These are phyloP conservation scores for Pseudonectria foliicola DNA, from an alignment of 2,329 filamentous ascomycete genomes.

Conservation along the genomic window DNA sequence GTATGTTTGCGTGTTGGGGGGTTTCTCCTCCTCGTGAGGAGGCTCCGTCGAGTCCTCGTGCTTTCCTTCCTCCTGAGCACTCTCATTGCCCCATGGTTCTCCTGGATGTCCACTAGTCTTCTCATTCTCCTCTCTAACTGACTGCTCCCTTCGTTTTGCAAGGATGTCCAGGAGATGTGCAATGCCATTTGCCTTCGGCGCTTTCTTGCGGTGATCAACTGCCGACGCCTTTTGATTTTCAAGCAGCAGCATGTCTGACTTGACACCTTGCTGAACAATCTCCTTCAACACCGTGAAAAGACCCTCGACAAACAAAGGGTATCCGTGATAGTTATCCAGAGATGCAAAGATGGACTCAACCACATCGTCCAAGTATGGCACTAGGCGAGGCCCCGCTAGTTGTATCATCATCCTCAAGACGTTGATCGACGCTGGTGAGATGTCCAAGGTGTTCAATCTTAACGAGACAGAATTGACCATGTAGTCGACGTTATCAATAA, in stretches of 20 bases:
- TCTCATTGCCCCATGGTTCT: conserved; percentile 31
- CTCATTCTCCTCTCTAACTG: conserved; percentile 28
- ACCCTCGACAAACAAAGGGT: conserved; percentile 75
- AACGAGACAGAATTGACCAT: conserved; percentile 89
- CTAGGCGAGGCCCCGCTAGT: conserved; percentile 70
- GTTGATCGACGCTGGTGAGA: conserved; percentile 83
- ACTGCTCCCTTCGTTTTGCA: conserved; percentile 41
- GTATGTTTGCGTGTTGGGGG: conserved; percentile 71
- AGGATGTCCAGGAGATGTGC: conserved; percentile 49
- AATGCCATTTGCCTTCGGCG: conserved; percentile 28
- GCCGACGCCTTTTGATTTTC: conserved; percentile 30
- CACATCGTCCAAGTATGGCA: conserved; percentile 88
- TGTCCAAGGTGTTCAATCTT: conserved; percentile 83
- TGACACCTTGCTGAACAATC: conserved; percentile 75
- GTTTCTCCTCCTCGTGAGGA: conserved; percentile 39
- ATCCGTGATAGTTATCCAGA: conserved; percentile 92
- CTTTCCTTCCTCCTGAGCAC: conserved; percentile 26
- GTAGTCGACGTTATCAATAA: conserved; percentile 91
- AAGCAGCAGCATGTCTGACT: conserved; percentile 43
- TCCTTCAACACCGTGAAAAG: conserved; percentile 78
- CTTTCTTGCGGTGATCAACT: conserved; percentile 37
- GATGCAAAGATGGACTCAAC: conserved; percentile 87
- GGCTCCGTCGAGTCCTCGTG: conserved; percentile 30
- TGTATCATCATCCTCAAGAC: conserved; percentile 92
- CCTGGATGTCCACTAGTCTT: conserved; percentile 25